Conservation (phyloP, 306 rosid species). For the Astragalus membranaceus region DNA sequence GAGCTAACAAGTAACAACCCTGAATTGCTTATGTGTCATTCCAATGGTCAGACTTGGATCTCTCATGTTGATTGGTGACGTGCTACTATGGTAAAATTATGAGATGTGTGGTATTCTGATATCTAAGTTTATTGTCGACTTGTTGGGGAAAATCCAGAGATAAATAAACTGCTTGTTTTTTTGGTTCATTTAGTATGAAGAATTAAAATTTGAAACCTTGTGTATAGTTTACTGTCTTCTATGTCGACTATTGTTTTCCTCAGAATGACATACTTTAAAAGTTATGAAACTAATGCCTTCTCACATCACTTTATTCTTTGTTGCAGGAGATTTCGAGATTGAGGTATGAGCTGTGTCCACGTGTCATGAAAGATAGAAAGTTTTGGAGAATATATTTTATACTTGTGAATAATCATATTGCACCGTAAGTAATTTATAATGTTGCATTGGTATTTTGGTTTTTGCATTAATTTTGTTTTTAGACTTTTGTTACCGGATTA, state of each 20-base stretch:
- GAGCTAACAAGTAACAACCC: conserved; percentile 1
- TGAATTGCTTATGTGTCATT: neutral
- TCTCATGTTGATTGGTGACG: neutral
- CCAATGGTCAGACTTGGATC: neutral
- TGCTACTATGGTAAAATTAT: conserved; percentile 4
- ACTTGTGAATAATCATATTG: conserved; percentile 45
- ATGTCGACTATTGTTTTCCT: neutral
- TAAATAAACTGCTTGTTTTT: neutral
- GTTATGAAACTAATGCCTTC: neutral
- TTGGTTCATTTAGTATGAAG: conserved; percentile 9
- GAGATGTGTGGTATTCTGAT: neutral
- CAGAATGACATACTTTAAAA: neutral
- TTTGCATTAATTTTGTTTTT: neutral
- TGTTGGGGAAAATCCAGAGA: neutral
- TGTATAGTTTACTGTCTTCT: neutral
- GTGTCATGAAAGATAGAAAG: conserved; percentile 68
- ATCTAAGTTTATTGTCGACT: neutral
- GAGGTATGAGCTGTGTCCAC: conserved; percentile 66
- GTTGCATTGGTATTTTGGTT: conserved; percentile 19
- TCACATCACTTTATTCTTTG: neutral
- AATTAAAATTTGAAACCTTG: neutral
- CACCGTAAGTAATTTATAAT: conserved; percentile 42
- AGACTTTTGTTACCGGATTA: neutral
- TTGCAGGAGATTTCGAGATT: conserved; percentile 63
- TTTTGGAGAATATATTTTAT: conserved; percentile 76